Evolutionary conservation across 2,329 filamentous ascomycete genomes (phyloP), one percentile per base, ranked within the genome.

Genomic region (Endocalyx cinctus): DNA sequence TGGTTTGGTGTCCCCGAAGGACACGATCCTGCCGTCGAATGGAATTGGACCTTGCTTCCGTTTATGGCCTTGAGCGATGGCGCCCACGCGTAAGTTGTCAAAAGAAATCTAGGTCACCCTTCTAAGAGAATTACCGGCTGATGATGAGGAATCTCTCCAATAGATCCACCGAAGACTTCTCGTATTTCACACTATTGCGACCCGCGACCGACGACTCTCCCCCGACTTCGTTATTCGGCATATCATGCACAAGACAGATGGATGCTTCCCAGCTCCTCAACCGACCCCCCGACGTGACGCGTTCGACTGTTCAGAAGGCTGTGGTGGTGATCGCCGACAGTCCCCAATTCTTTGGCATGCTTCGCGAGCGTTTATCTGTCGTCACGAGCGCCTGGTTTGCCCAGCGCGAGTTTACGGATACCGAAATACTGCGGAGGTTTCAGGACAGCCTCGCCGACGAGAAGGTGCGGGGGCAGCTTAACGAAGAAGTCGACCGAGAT

Each of bases 21-120:
- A 34, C 70, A 67, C 38, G 88, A 96, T 60, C 87, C 90, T 10
- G 84, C 84, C 4, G 69, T 64, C 28, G 84, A 89, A 38, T 90
- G 94, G 63, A 87, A 92, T 55, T 98, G 92, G 92, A 74, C 81
- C 17, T 63, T 96, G 47, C 70, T 98, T 41, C 89, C 92, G 0
- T 98, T 98, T 61, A 96, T 97, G 87, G 92, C 92, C 17, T 66
- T 98, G 53, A 92, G 87, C 37, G 92, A 98, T 58, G 92, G 92
- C 33, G 92, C 92, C 34, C 92, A 98, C 69, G 81, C 88, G 81
- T 92, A 72, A 66, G 82, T 70, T 38, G 29, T 31, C 12, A 33
- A 37, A 34, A n/a, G n/a, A n/a, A n/a, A n/a, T n/a, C n/a, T n/a
- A n/a, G n/a, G n/a, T n/a, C n/a, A n/a, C n/a, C n/a, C n/a, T n/a